Base-by-base conservation (phyloP, 345 rosid genomes). In the Camelina sativa region DNA sequence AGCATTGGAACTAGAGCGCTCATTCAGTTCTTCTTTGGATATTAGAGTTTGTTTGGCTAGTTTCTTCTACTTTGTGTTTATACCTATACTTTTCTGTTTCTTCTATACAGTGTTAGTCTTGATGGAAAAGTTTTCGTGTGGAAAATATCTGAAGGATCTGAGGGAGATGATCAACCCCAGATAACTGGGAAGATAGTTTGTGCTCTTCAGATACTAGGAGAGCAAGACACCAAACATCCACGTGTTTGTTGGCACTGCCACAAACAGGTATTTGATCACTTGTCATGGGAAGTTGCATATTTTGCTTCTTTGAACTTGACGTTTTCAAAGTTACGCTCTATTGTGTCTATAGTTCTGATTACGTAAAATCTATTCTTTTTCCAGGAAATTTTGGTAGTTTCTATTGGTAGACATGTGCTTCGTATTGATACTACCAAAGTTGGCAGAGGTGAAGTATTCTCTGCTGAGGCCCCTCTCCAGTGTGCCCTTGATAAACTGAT, bases 171-270 rank as follows among this genome's bases (percentile, higher is more conserved):
- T 35, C 85, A 85, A 62, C 82, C 87, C 8, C 88, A 89, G 71
- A 92, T 94, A 37, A 80, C 86, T 48, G 97, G 90, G 72, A 82
- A 76, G 58, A 75, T 79, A 58, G 81, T 86, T 54, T 62, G 85
- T 75, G 91, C 97, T 58, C 80, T 90, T 80, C 93, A 90, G 70
- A 84, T 95, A 61, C 48, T 70, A 38, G 85, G 84, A 57, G 84
- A 86, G 64, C 86, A 65, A 48, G 88, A 89, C 52, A 62, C 80
- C 40, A 79, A 75, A 55, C 91, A 89, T 76, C 97, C 99, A 17
- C 87, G 88, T 53, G 85, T 92, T 55, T 95, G 97, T 80, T 95
- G 99, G 99, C 97, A 95, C 74, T 85, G 85, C 73, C 89, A 90
- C 87, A 95, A 88, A 74, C 97, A 90, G 81, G 99, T 92, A 86